phyloP scores from a whole-genome alignment of 345 rosid species.

The Reutealis trisperma region DNA sequence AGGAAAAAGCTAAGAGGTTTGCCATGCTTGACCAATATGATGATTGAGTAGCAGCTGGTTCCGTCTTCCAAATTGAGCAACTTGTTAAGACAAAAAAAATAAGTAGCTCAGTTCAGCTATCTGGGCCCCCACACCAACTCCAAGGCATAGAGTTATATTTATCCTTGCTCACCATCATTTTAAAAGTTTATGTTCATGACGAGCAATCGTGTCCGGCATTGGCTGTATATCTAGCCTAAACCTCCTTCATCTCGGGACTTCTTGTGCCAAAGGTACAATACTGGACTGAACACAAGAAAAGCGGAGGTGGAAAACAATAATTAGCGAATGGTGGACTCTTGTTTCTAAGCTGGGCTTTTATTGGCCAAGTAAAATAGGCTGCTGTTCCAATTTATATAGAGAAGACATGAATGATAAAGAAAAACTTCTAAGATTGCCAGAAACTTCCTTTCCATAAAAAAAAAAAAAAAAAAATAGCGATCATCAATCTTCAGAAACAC shows the following conservation, averaged over 20 bases:
- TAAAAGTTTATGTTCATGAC: not conserved
- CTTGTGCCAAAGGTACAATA: not conserved
- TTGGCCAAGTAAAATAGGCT: not conserved
- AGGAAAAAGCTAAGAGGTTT: not conserved
- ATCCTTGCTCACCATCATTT: not conserved
- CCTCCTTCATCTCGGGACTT: slow-evolving; percentile 1
- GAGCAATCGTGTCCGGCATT: not conserved
- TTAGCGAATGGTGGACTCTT: not conserved
- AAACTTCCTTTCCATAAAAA: not conserved
- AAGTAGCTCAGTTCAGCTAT: no score
- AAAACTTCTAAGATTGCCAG: not conserved
- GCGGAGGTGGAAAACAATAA: slow-evolving; percentile 1
- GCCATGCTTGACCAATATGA: not conserved
- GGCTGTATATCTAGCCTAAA: slow-evolving; percentile 10
- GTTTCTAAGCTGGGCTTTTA: not conserved
- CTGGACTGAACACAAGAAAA: slow-evolving; percentile 9
- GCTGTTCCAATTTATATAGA: not conserved
- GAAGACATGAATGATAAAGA: not conserved
- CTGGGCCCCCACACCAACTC: no score
- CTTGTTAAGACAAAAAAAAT: no score
- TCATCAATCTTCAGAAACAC: not conserved
- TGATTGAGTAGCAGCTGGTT: not conserved
- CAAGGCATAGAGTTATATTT: not conserved
- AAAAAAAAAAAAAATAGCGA: not conserved
- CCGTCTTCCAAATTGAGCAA: not conserved